A percentile compares a stretch with the other conserved stretches of the same genome.
phyloP scores from a whole-genome alignment of 140 eudicot species.

The Oenanthe javanica region DNA sequence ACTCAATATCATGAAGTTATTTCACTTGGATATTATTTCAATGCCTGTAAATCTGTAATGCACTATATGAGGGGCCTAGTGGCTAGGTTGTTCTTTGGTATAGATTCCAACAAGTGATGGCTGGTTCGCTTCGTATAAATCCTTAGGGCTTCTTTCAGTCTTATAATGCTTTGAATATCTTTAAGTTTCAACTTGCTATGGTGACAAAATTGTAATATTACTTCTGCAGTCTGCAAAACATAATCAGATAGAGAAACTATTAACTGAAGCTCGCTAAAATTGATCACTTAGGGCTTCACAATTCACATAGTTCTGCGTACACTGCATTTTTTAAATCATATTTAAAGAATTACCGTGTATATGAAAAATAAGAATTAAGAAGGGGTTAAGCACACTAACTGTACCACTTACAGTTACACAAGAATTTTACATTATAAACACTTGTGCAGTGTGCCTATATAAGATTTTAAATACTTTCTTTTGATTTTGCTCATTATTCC shows the following conservation, averaged over 20 bases:
- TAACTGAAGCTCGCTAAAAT: background rate
- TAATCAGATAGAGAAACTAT: background rate
- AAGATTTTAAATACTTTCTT: background rate
- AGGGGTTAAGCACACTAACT: background rate
- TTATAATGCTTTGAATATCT: background rate
- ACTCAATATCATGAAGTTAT: background rate
- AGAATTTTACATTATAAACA: no score
- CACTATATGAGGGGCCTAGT: background rate
- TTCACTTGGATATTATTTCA: background rate
- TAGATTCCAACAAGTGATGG: background rate
- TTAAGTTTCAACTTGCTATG: background rate
- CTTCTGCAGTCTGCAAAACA: background rate
- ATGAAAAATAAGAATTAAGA: background rate
- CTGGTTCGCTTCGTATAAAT: background rate
- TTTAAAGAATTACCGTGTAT: no score
- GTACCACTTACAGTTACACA: background rate
- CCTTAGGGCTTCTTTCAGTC: background rate
- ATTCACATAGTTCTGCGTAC: background rate
- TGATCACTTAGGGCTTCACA: background rate
- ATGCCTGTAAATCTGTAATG: background rate
- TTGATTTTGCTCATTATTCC: background rate
- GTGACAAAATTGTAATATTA: background rate
- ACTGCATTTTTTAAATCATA: background rate
- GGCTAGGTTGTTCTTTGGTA: background rate
- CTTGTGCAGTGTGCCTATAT: no score